A percentile compares a stretch with the other conserved stretches of the same genome.
These are phyloP conservation scores for Nicotiana sylvestris DNA, from an alignment of 257 asterid species.

Conservation along the genomic window DNA sequence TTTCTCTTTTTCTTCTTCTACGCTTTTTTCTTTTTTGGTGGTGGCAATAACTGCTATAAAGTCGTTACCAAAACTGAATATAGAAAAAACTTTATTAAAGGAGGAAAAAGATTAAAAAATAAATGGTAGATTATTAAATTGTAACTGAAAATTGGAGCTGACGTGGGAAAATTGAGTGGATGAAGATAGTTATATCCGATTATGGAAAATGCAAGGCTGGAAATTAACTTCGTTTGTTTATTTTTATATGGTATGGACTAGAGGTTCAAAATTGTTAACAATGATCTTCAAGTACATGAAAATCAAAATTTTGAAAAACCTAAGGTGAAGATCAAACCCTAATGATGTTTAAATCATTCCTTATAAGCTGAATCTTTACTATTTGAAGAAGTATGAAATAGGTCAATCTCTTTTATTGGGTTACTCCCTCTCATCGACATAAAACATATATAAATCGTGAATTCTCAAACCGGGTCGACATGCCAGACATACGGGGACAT, in stretches of 20 bases:
- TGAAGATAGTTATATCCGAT: not conserved
- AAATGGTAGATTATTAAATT: not conserved
- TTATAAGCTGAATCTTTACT: no score
- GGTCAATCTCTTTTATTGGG: no score
- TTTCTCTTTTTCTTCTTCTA: constrained; percentile 7
- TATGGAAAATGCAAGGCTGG: constrained; percentile 10
- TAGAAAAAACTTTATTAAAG: not conserved
- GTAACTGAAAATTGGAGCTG: not conserved
- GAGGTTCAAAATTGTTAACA: no score
- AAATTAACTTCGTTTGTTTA: not conserved
- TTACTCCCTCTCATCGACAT: no score
- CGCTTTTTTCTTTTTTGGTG: not conserved
- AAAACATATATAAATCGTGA: no score
- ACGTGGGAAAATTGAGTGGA: constrained; percentile 13
- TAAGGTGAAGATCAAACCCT: no score
- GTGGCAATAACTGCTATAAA: not conserved
- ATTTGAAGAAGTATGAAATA: no score
- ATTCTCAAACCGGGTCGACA: no score
- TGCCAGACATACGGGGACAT: no score
- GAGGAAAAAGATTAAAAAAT: not conserved
- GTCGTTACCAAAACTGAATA: not conserved
- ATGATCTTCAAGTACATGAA: no score
- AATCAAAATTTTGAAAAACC: no score
- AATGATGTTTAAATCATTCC: no score
- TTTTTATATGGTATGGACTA: not conserved